These are phyloP conservation scores for Epithemia pelagica DNA, from an alignment of 108 stramenopile genomes.

Conservation along the genomic window DNA sequence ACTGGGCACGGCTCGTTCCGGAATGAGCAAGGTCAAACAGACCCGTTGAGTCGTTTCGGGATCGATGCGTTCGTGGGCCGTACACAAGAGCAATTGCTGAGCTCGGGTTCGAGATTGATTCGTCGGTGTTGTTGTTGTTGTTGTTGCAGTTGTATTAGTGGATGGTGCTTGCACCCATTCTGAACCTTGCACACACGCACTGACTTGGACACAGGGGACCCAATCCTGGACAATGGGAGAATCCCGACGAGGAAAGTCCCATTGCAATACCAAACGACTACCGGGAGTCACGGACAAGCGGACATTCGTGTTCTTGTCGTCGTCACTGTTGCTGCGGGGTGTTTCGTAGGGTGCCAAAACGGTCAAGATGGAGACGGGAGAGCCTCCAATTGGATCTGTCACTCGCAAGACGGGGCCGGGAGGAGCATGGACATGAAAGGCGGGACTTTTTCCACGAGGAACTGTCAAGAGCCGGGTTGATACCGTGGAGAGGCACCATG, in stretches of 20 bases:
- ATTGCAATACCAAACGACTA: slow-evolving; percentile 30
- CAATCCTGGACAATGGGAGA: neutral
- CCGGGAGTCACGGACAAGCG: slow-evolving; percentile 19
- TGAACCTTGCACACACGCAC: slow-evolving; percentile 45
- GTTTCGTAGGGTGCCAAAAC: slow-evolving; percentile 1
- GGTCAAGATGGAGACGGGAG: slow-evolving; percentile 38
- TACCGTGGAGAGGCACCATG: slow-evolving; percentile 26
- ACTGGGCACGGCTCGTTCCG: slow-evolving; percentile 31
- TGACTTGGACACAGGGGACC: slow-evolving; percentile 45
- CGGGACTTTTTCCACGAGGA: slow-evolving; percentile 1
- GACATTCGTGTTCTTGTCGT: neutral
- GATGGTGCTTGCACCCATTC: too few species aligned
- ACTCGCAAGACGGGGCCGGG: slow-evolving; percentile 18
- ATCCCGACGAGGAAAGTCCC: slow-evolving; percentile 30
- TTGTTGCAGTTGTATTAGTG: too few species aligned
- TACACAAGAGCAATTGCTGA: slow-evolving; percentile 39
- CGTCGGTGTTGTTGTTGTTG: too few species aligned
- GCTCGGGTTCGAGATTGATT: slow-evolving; percentile 29
- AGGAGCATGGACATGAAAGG: slow-evolving; percentile 26
- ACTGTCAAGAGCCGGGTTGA: slow-evolving; percentile 22
- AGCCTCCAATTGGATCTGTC: slow-evolving; percentile 18
- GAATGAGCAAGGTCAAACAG: slow-evolving; percentile 23
- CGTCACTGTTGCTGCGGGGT: neutral
- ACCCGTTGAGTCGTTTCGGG: slow-evolving; percentile 36
- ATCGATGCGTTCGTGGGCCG: slow-evolving; percentile 43